A percentile compares a stretch with the other conserved stretches of the same genome.
These are phyloP conservation scores for Ustilago xerochloae DNA, from an alignment of 1,284 basidiomycete species.

Conservation along the genomic window DNA sequence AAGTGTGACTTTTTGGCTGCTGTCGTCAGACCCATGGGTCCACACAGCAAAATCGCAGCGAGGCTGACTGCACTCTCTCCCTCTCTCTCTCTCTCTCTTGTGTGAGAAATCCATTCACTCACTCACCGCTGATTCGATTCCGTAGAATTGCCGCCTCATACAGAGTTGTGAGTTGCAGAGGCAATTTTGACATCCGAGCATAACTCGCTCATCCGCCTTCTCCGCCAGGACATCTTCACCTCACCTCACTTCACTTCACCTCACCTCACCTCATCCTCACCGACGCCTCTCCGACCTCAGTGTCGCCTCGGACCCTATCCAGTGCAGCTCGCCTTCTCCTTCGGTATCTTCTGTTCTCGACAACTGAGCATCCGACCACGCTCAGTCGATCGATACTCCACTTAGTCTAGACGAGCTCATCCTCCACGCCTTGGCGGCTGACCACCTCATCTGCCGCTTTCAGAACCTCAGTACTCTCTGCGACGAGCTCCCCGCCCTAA, in stretches of 20 bases:
- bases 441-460: neutral
- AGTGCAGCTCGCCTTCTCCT: too few species aligned
- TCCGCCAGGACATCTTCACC: slow-evolving; percentile 7
- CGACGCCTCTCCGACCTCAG: neutral
- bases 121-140: too few species aligned
- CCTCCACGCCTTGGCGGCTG: neutral
- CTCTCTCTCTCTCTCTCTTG: too few species aligned
- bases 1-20: neutral
- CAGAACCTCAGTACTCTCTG: neutral
- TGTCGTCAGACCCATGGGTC: slow-evolving; percentile 32
- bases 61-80: too few species aligned
- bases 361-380: neutral
- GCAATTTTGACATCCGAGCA: neutral
- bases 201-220: slow-evolving; percentile 3
- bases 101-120: too few species aligned
- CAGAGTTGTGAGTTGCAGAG: too few species aligned
- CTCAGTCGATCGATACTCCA: neutral
- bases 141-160: too few species aligned
- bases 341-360: neutral
- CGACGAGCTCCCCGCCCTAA: neutral
- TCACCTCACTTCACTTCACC: neutral
- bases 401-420: neutral
- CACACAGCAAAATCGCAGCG: too few species aligned
- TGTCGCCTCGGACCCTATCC: neutral
- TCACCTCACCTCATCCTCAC: neutral